Base-by-base conservation (phyloP, 306 rosid genomes). In the Astragalus glycyphyllos region DNA sequence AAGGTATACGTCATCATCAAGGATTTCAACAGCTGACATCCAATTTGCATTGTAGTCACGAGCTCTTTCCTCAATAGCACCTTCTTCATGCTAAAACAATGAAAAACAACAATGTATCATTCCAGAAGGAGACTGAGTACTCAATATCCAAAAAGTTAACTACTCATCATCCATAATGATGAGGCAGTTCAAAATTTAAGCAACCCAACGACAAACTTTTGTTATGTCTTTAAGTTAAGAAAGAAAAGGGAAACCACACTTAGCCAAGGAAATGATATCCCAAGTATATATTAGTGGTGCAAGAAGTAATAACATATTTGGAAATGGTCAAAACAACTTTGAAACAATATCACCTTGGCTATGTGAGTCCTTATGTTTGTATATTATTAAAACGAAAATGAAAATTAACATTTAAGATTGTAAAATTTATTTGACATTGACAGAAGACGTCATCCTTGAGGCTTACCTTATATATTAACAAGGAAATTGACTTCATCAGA, bases 1-100 rank as follows among this genome's bases (percentile, higher is more conserved):
- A 13, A 94, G 88, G 76, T 94, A 94, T 58, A 89, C 80, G 71
- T 91, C 99, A 47, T 95, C 99, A 20, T 95, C 99, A 26, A 95
- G 96, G 79, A 95, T 91, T 85, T 89, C 99, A 66, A 95, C 99
- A 41, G 97, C 97, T 20, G 96, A 80, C 96, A 94, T 94, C 97
- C 96, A 94, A 75, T 91, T 94, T 59, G 96, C 97, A 62, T 83
- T 91, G 70, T 91, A 95, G 86, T 95, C 99, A 2, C 96, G 97
- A 11, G 99, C 97, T 79, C 97, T 83, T 78, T 94, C 99, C 84
- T 94, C 99, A 38, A 94, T 94, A 64, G 99, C 97, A 26, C 99
- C 96, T 82, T 94, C 99, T 81, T 94, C 99, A 14, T 91, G 97
- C 99, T 95, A 80, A 75, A 82, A 77, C 44, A 53, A 68, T n/a